phyloP scores from a whole-genome alignment of 495 filamentous ascomycete species.

The Paragyromitra xinjiangensis region DNA sequence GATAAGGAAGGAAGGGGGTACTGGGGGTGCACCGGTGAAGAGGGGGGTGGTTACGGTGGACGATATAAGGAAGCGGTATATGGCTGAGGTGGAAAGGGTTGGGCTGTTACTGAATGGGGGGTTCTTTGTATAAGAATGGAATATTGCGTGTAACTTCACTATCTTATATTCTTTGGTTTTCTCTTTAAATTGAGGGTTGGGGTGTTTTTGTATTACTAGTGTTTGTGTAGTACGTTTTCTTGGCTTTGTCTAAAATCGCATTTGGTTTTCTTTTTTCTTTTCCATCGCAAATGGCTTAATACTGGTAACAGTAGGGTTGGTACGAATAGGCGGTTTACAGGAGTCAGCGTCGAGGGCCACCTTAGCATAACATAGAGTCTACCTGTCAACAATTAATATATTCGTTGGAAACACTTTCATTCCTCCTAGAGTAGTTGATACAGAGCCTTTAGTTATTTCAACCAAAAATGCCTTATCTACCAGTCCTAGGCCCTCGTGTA shows the following conservation, averaged over 20 bases:
- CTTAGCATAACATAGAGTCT: too few species aligned
- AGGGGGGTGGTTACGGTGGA: constrained; percentile 76
- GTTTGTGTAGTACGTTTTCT: background rate
- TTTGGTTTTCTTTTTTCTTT: too few species aligned
- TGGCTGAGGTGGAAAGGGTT: constrained; percentile 82
- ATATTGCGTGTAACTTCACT: constrained; percentile 1
- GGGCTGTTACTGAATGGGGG: constrained; percentile 57
- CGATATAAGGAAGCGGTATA: constrained; percentile 84
- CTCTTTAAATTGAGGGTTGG: constrained; percentile 10
- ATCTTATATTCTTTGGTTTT: background rate
- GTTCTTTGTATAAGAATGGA: constrained; percentile 55
- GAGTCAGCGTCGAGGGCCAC: too few species aligned
- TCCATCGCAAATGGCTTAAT: too few species aligned
- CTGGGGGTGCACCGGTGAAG: constrained; percentile 60
- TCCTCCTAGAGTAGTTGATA: too few species aligned
- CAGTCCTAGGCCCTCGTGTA: too few species aligned
- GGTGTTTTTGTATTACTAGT: constrained; percentile 15
- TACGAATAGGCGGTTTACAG: too few species aligned
- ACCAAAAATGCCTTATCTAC: too few species aligned
- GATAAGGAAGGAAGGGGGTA: constrained; percentile 58
- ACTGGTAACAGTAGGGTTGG: too few species aligned
- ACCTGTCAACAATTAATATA: too few species aligned
- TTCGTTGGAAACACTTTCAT: too few species aligned
- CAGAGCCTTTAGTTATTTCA: too few species aligned
- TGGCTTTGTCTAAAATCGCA: background rate